Evolutionary conservation across 2,329 filamentous ascomycete species (phyloP), one percentile per base, ranked within the genome.

Genomic region (Zymoseptoria tritici): DNA sequence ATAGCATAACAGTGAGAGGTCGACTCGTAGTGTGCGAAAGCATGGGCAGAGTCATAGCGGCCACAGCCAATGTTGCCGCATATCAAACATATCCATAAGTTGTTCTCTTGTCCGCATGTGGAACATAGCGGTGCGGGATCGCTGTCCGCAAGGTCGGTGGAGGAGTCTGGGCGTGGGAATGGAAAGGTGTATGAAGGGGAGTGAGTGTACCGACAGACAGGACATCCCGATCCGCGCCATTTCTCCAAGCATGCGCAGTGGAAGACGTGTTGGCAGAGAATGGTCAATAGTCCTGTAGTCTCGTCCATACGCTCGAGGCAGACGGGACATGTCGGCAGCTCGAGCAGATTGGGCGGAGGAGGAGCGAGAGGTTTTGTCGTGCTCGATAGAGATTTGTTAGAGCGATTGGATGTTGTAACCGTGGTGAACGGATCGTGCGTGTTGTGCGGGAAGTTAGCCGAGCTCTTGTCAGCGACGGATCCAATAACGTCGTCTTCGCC

Each of bases 291-390:
- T 0, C 94, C 94, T 0, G 91, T 95, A 0, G 92, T 97, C 73
- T 97, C 93, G 70, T 99, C 94, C 94, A 99, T 99, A 54, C 93
- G 87, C 74, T 99, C 94, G 4, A 99, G 82, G 66, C 94, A 99
- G 9, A 99, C 94, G 0, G 94, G 92, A 65, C 94, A 99, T 1
- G 94, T 97, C 1, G 94, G 94, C 11, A 99, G 79, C 76, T 99
- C 94, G 57, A 96, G 83, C 1, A 97, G 81, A 55, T 90, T 88
- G 1, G 92, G 89, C 0, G 93, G 96, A 1, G 84, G 84, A n/a
- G 85, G 85, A 11, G 85, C 83, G n/a, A 84, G 76, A 9, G 85
- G 85, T 70, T 86, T 87, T 5, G 11, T 46, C 7, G 78, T 79
- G 2, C 82, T 70, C 6, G 71, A 62, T 16, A 66, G 42, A n/a